A percentile compares a stretch with the other conserved stretches of the same genome.
phyloP scores from a whole-genome alignment of 2,329 filamentous ascomycete species.

The Sordariomycetes sp. region DNA sequence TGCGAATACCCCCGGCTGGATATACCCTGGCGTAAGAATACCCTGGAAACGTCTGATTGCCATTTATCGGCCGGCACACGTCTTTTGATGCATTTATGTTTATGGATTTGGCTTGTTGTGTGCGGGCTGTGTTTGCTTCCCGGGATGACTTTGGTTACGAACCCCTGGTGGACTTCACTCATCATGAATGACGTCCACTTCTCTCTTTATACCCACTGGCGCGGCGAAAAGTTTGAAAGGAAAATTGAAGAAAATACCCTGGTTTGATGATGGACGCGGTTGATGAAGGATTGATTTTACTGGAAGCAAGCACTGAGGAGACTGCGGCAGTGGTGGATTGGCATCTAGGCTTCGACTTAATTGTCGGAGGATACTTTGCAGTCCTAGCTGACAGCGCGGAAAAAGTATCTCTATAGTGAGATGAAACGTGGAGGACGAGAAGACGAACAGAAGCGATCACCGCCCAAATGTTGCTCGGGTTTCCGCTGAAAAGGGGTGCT shows the following conservation, averaged over 20 bases:
- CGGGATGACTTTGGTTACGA: slow-evolving; percentile 12
- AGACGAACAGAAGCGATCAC: too few species aligned
- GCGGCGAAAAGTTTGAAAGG: slow-evolving; percentile 18
- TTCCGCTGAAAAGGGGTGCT: too few species aligned
- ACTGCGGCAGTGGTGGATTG: too few species aligned
- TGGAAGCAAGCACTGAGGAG: too few species aligned
- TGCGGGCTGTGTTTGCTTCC: slow-evolving; percentile 6
- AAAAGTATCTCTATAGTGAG: too few species aligned
- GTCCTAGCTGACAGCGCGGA: too few species aligned
- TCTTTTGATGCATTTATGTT: slow-evolving; percentile 7
- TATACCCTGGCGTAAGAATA: slow-evolving; percentile 58
- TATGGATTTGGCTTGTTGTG: not conserved
- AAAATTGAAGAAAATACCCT: slow-evolving; percentile 24
- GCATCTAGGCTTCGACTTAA: too few species aligned
- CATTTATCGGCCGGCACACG: slow-evolving; percentile 5
- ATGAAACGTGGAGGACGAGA: too few species aligned
- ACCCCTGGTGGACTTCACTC: slow-evolving; percentile 14
- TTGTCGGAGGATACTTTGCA: too few species aligned
- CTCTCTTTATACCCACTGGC: slow-evolving; percentile 25
- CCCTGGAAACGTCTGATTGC: slow-evolving; percentile 32
- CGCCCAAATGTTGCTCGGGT: too few species aligned
- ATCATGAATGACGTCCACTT: slow-evolving; percentile 23
- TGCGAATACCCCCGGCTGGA: slow-evolving; percentile 54
- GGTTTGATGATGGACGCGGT: too few species aligned
- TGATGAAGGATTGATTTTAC: too few species aligned